Conservation (phyloP, 2,329 filamentous ascomycete species). For the Fusarium sp. region DNA sequence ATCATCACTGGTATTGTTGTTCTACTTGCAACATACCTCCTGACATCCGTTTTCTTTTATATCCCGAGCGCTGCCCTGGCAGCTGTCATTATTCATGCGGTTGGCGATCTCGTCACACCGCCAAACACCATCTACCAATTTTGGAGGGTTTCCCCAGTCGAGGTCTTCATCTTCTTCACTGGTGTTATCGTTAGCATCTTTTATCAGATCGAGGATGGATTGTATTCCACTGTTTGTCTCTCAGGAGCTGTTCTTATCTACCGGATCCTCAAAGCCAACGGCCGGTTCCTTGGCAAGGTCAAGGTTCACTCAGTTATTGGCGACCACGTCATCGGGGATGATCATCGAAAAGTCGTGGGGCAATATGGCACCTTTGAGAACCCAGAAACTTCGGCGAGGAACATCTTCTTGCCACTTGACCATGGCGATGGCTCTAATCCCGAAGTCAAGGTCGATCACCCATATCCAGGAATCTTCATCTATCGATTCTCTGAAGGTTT, state of each 20-base stretch:
- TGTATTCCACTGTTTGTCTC: constrained; percentile 83
- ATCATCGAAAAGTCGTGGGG: constrained; percentile 55
- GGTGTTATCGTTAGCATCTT: constrained; percentile 93
- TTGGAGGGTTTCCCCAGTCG: constrained; percentile 89
- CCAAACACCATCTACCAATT: constrained; percentile 94
- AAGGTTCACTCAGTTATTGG: constrained; percentile 80
- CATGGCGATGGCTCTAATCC: constrained; percentile 94
- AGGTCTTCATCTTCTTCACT: constrained; percentile 90
- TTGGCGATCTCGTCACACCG: constrained; percentile 88
- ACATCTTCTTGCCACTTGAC: constrained; percentile 85
- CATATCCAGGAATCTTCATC: constrained; percentile 93
- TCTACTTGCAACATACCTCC: constrained; percentile 85
- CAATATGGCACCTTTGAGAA: constrained; percentile 65
- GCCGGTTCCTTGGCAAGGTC: constrained; percentile 75
- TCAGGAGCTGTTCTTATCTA: constrained; percentile 82
- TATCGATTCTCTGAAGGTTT: constrained; percentile 95
- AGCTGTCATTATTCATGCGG: constrained; percentile 94
- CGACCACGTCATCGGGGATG: constrained; percentile 73
- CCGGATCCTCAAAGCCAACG: constrained; percentile 81
- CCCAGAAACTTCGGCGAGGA: constrained; percentile 65
- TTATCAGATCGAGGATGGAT: constrained; percentile 85
- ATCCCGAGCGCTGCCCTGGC: constrained; percentile 83
- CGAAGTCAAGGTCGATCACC: constrained; percentile 75
- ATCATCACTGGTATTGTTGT: constrained; percentile 80
- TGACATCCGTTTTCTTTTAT: constrained; percentile 91